phyloP scores from a whole-genome alignment of 495 filamentous ascomycete species.

The Cairneyella variabilis region DNA sequence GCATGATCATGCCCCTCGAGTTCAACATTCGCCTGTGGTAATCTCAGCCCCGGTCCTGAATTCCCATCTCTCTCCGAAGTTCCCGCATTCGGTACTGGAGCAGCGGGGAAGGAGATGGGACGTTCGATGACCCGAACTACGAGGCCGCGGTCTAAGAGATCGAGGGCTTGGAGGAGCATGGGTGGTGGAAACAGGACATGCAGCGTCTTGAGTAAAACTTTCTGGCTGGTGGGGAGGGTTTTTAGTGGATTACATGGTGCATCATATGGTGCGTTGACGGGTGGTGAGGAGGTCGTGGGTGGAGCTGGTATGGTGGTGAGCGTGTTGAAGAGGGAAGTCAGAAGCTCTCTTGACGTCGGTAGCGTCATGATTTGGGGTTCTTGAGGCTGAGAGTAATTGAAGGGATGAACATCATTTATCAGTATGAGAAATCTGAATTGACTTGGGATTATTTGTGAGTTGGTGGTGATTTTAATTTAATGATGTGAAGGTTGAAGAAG shows the following conservation, averaged over 20 bases:
- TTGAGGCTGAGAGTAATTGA: too few relatives aligned
- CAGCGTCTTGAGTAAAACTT: conserved; percentile 52
- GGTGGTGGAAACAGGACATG: conserved; percentile 59
- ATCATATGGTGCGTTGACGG: background rate
- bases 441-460: too few relatives aligned
- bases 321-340: conserved; percentile 42
- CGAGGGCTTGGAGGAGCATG: conserved; percentile 68
- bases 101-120: conserved; percentile 24
- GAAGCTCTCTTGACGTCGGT: conserved; percentile 36
- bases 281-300: conserved; percentile 4
- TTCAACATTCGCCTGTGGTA: background rate
- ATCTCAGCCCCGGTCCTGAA: background rate
- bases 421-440: too few relatives aligned
- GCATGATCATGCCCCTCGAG: background rate
- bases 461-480: too few relatives aligned
- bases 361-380: conserved; percentile 18
- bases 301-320: conserved; percentile 39
- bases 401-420: too few relatives aligned
- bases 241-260: conserved; percentile 35
- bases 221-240: conserved; percentile 32
- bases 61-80: background rate
- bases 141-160: conserved; percentile 71
- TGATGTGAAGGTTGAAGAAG: too few relatives aligned
- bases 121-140: conserved; percentile 40
- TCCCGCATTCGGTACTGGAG: background rate